Conservation (phyloP, 108 stramenopile species). For the Fragilaria radians region DNA sequence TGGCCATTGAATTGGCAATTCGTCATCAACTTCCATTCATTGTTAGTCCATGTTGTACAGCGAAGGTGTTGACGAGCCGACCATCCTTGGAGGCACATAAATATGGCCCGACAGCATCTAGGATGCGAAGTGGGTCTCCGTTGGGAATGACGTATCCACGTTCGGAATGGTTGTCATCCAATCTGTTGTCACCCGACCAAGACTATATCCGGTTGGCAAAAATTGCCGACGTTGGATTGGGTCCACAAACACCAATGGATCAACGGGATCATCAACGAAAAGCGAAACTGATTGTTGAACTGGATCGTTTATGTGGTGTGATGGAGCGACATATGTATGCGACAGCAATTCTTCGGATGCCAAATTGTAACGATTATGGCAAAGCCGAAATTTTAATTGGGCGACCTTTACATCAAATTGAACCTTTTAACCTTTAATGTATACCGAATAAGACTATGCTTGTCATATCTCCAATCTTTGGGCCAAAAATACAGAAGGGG, state of each 20-base stretch:
- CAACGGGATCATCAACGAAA: conserved; percentile 32
- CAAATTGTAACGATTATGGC: conserved; percentile 38
- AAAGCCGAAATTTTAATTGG: conserved; percentile 42
- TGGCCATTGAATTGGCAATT: conserved; percentile 10
- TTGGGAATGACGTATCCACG: no score
- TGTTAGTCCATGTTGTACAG: conserved; percentile 20
- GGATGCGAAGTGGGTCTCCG: no score
- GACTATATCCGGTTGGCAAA: conserved; percentile 24
- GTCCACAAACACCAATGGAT: conserved; percentile 34
- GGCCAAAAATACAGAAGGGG: no score
- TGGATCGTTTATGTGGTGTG: conserved; percentile 25
- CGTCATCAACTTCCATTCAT: conserved; percentile 11
- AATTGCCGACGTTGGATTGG: conserved; percentile 42
- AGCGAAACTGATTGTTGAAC: conserved; percentile 38
- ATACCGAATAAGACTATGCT: no score
- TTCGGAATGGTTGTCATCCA: no score
- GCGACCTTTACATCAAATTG: no score
- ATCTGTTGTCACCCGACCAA: neutral
- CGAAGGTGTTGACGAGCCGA: conserved; percentile 7
- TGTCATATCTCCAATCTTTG: no score
- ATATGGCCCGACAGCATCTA: no score
- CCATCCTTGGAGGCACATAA: no score
- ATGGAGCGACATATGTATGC: conserved; percentile 26
- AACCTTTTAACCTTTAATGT: no score
- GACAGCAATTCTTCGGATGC: conserved; percentile 31